Evolutionary conservation across 306 rosid species (phyloP), one percentile per base, ranked within the genome.

Genomic region (Pterocarpus santalinus): DNA sequence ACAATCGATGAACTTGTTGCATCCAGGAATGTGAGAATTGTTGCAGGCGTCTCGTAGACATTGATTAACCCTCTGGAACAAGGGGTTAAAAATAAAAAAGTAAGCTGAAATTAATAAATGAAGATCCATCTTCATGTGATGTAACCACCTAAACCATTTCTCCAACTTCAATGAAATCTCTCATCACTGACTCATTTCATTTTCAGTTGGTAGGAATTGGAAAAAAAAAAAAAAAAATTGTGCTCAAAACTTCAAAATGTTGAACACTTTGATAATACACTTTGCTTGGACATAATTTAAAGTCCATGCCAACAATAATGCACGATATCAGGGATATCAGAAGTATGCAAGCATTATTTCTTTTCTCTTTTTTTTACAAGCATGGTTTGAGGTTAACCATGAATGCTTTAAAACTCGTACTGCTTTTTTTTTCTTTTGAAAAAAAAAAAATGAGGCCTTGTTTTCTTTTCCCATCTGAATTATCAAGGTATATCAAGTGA

Each of bases 21-120:
- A 94, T 0, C 0, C 3, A 0, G 0, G 0, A 30, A 11, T 34
- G 0, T 9, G 8, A 84, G n/a, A 1, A 2, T 1, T 2, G 36
- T 8, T 53, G 68, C 98, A 94, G 28, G 87, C 92, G 0, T 67
- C n/a, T 82, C 93, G 86, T 81, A 94, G 82, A 82, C 98, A 94
- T 81, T 91, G 89, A 70, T 84, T 89, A 83, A 94, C 91, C 86
- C 97, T 88, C 98, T 94, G 81, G 53, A 52, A 76, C 32, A 71
- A 81, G 28, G 28, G 28, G 28, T 22, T 22, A 22, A 71, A 72
- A 83, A 80, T 10, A 80, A 32, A 36, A 67, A 75, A 12, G 36
- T 22, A 80, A 12, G 32, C 35, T 10, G 28, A 75, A 68, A 57
- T 80, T 73, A 82, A 81, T 84, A 70, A 63, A 33, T 43, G 17